A percentile compares a stretch with the other conserved stretches of the same genome.
Conservation (phyloP, 306 rosid species). For the Pachyrhizus erosus region DNA sequence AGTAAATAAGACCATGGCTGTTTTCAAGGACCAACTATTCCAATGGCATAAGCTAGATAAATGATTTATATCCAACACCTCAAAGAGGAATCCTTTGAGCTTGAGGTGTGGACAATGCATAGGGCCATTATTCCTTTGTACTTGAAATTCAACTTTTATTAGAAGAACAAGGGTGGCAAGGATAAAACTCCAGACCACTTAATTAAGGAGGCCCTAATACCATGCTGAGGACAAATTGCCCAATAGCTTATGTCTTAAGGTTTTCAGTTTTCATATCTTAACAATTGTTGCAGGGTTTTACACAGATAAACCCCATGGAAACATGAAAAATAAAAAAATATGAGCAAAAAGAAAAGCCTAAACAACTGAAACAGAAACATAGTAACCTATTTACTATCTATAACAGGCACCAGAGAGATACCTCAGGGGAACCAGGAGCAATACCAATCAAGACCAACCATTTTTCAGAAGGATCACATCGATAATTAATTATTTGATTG, state of each 20-base stretch:
- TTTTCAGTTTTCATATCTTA: background rate
- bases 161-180: background rate
- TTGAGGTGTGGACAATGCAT: background rate
- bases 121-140: background rate
- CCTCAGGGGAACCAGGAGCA: constrained; percentile 99
- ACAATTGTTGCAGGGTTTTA: no score
- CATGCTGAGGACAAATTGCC: constrained; percentile 13
- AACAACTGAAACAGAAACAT: constrained; percentile 33
- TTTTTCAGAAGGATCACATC: constrained; percentile 97
- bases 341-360: background rate
- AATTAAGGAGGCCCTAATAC: constrained; percentile 10
- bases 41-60: constrained; percentile 22
- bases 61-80: constrained; percentile 2
- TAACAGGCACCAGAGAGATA: constrained; percentile 45
- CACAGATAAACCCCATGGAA: constrained; percentile 2
- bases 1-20: constrained; percentile 27
- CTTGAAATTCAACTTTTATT: constrained; percentile 15
- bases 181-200: constrained; percentile 4
- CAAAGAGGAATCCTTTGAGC: background rate
- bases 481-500: constrained; percentile 96
- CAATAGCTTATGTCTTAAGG: background rate
- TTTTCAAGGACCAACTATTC: constrained; percentile 19
- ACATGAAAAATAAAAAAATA: background rate
- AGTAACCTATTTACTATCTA: constrained; percentile 12
- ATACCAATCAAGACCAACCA: constrained; percentile 99